Evolutionary conservation across 768 basidiomycete genomes (phyloP).

Genomic region (Neoboletus brunneissimus): DNA sequence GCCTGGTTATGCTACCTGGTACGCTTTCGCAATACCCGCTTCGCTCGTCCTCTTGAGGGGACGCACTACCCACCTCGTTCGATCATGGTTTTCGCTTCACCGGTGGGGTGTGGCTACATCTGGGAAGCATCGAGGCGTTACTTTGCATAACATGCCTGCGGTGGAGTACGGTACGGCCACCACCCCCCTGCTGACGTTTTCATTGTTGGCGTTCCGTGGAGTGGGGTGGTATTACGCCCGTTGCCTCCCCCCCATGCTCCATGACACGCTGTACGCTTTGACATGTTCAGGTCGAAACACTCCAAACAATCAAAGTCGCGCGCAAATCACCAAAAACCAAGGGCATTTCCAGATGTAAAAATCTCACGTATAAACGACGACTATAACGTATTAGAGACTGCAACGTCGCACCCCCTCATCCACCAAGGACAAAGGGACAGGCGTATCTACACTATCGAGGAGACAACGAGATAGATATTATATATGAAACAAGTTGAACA

Average conservation of each 20-base stretch:
- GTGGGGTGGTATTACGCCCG: no score
- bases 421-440: slow-evolving; percentile 3
- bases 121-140: background rate
- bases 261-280: background rate
- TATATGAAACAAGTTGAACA: slow-evolving; percentile 26
- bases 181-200: background rate
- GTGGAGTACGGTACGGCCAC: background rate
- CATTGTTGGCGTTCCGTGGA: no score
- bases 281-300: no score
- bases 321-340: background rate
- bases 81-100: background rate
- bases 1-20: background rate
- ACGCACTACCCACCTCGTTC: background rate
- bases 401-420: slow-evolving; percentile 8
- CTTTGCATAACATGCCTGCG: background rate
- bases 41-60: background rate
- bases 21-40: background rate
- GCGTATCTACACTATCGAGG: slow-evolving; percentile 29
- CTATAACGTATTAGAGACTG: slow-evolving; percentile 36
- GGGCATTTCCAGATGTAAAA: background rate
- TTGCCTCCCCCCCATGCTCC: background rate
- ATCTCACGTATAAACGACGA: slow-evolving; percentile 30
- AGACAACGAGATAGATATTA: slow-evolving; percentile 30
- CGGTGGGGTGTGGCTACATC: background rate
- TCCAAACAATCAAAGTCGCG: background rate